phyloP scores from a whole-genome alignment of 257 asterid genomes.

The Nicotiana tabacum region DNA sequence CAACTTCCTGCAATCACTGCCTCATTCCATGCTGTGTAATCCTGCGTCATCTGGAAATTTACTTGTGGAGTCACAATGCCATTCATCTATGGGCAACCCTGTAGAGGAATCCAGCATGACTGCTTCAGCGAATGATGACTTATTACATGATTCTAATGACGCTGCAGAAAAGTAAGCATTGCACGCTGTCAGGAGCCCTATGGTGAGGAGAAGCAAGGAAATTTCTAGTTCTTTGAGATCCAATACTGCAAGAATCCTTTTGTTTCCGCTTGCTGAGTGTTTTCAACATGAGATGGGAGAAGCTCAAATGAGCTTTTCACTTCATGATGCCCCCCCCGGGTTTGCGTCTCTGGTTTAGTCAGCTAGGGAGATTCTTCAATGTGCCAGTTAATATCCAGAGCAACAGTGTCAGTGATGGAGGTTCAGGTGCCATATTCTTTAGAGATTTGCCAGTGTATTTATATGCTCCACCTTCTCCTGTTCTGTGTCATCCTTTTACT shows the following conservation, averaged over 20 bases:
- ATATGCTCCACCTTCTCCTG: no score
- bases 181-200: background rate
- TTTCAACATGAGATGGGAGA: background rate
- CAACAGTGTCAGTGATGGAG: background rate
- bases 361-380: background rate
- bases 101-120: conserved; percentile 21
- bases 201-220: background rate
- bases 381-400: background rate
- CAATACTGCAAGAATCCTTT: background rate
- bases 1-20: conserved; percentile 71
- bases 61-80: conserved; percentile 12
- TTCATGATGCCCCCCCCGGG: background rate
- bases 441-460: background rate
- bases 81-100: conserved; percentile 6
- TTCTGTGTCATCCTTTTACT: background rate
- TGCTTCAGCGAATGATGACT: conserved; percentile 7
- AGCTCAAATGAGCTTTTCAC: background rate
- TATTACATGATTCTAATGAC: background rate
- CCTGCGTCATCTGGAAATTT: conserved; percentile 5
- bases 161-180: conserved; percentile 5
- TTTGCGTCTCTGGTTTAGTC: background rate
- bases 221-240: background rate
- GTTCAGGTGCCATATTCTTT: background rate
- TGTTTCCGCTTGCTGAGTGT: background rate
- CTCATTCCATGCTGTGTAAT: conserved; percentile 27